Percentiles rank a stretch among this genome's conserved stretches.
phyloP scores from a whole-genome alignment of 495 filamentous ascomycete genomes.

The Cetradonia linearis region DNA sequence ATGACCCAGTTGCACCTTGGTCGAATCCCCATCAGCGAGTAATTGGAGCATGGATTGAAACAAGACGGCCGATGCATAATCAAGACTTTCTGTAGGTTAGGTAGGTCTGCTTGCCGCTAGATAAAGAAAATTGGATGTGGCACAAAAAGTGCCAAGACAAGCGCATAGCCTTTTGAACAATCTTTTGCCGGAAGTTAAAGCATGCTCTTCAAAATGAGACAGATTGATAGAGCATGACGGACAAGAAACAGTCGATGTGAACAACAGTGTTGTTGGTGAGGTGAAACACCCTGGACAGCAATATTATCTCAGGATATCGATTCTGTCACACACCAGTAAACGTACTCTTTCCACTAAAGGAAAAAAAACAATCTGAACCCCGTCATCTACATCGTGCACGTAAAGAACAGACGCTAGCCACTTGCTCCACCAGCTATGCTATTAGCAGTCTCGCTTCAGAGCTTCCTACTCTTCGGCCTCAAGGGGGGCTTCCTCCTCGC shows the following conservation, averaged over 20 bases:
- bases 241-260: not conserved
- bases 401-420: slow-evolving; percentile 6
- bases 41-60: too few species aligned
- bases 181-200: not conserved
- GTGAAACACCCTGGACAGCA: too few species aligned
- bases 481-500: slow-evolving; percentile 41
- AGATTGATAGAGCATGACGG: not conserved
- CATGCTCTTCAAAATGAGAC: not conserved
- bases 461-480: slow-evolving; percentile 39
- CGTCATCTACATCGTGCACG: slow-evolving; percentile 18
- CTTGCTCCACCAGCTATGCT: not conserved
- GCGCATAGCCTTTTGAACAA: too few species aligned
- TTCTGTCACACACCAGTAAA: slow-evolving; percentile 5
- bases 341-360: slow-evolving; percentile 14
- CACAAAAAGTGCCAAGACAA: too few species aligned
- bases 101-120: not conserved
- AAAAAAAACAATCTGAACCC: slow-evolving; percentile 18
- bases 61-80: not conserved
- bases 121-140: not conserved
- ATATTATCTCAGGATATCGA: not conserved
- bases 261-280: not conserved
- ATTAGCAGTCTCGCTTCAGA: not conserved
- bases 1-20: not conserved
- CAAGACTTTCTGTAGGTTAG: not conserved
- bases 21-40: not conserved